phyloP scores from a whole-genome alignment of 2,329 filamentous ascomycete genomes.

The Calonectria honghensis region DNA sequence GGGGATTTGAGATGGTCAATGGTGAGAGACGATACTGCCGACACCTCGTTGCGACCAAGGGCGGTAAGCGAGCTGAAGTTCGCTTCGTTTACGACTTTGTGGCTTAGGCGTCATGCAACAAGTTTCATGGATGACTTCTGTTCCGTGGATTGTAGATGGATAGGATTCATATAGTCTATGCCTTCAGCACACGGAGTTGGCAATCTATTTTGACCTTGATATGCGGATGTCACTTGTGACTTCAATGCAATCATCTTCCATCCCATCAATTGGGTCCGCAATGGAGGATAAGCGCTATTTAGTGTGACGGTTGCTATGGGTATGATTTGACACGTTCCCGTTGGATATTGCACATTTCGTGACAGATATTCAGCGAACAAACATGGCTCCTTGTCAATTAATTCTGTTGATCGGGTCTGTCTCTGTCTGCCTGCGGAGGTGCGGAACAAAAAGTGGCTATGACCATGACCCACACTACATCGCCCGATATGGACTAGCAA shows the following conservation, averaged over 20 bases:
- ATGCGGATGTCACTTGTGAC: not conserved
- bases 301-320: no score
- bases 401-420: no score
- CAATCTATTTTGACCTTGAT: not conserved
- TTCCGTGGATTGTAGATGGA: not conserved
- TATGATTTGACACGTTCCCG: no score
- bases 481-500: not conserved
- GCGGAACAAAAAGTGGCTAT: not conserved
- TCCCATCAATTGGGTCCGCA: no score
- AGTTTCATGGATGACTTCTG: not conserved
- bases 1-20: slow-evolving; percentile 75
- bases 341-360: no score
- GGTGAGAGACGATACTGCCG: slow-evolving; percentile 72
- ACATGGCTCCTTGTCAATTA: not conserved
- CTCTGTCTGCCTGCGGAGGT: not conserved
- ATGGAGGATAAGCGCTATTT: no score
- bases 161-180: not conserved
- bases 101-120: not conserved
- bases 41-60: slow-evolving; percentile 73
- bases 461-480: not conserved
- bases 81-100: slow-evolving; percentile 75
- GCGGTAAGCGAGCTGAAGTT: slow-evolving; percentile 67
- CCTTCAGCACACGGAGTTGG: not conserved
- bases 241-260: no score
- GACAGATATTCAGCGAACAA: not conserved